Percentiles rank a stretch among this genome's conserved stretches.
These are phyloP conservation scores for Fusarium euwallaceae DNA, from an alignment of 2,329 filamentous ascomycete genomes.

Conservation along the genomic window DNA sequence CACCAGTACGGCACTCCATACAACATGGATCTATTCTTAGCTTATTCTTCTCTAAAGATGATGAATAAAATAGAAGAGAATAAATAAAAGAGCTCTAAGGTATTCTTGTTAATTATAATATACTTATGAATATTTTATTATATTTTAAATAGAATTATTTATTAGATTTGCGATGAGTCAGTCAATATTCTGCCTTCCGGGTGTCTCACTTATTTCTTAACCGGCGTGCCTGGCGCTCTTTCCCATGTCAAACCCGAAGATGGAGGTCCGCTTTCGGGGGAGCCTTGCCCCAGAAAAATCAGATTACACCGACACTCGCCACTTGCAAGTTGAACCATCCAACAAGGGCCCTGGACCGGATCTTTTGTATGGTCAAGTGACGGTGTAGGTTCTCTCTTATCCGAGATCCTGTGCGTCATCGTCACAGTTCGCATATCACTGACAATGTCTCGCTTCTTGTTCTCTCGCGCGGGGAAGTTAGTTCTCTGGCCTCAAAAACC, in stretches of 20 bases:
- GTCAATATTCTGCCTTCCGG: too few relatives aligned
- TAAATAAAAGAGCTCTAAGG: too few relatives aligned
- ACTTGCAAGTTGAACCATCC: neutral
- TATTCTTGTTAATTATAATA: too few relatives aligned
- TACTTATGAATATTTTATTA: too few relatives aligned
- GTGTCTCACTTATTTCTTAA: too few relatives aligned
- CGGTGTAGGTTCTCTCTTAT: neutral
- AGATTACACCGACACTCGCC: slow-evolving; percentile 22
- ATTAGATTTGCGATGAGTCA: too few relatives aligned
- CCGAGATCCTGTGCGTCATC: slow-evolving; percentile 15
- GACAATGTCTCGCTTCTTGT: slow-evolving; percentile 16
- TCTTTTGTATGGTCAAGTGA: slow-evolving; percentile 8
- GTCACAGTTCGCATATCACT: slow-evolving; percentile 5
- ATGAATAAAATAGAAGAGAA: too few relatives aligned
- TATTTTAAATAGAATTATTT: too few relatives aligned
- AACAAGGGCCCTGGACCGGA: neutral
- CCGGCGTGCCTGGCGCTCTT: too few relatives aligned
- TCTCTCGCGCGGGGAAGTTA: neutral
- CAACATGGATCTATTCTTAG: too few relatives aligned
- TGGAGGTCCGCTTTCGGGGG: slow-evolving; percentile 36
- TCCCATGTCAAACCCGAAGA: slow-evolving; percentile 2
- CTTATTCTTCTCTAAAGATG: too few relatives aligned
- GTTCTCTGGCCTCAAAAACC: neutral
- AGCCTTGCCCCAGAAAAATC: slow-evolving; percentile 1
- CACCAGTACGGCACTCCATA: too few relatives aligned